Evolutionary conservation across 352 stramenopile species (phyloP), one percentile per base, ranked within the genome.

Genomic region (Globisporangium mamillatum): DNA sequence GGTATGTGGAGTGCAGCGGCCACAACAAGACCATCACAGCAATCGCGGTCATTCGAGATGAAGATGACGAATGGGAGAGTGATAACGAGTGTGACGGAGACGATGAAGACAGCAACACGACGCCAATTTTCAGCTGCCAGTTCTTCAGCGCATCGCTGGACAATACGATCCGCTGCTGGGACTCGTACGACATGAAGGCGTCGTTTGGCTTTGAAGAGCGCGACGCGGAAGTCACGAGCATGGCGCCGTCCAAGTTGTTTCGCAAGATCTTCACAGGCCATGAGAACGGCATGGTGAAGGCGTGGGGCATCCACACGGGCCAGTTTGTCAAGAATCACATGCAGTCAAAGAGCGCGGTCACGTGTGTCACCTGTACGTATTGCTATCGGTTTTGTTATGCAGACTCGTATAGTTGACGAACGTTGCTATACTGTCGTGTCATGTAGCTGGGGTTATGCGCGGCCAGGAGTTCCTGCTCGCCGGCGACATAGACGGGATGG

Each of bases 151-250:
- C 80, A 36, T 91, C 84, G 22, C 63, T 90, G 22, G 86, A 94
- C 57, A 86, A 82, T 22, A 82, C 82, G n/a, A 75, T 94, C 22
- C 79, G 86, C 1, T 94, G 86, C 64, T 94, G 86, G 86, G 84
- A 91, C 44, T 76, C 79, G 48, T 89, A 89, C 64, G 81, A 90
- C 32, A 84, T 89, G 72, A 84, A 87, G 38, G 65, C 74, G 3
- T 72, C 81, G 5, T 91, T 82, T 57, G 72, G 78, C 20, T 94
- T 92, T 67, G 80, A 91, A 63, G 86, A 92, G 66, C 75, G 74
- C n/a, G 57, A 78, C 4, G 82, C 79, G 0, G 84, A 94, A 62
- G 76, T 94, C 32, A 90, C 83, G 22, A 83, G 76, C 50, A 86
- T 92, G 66, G 44, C 76, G 4, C 66, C 75, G 9, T 85, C 82